A percentile compares a stretch with the other conserved stretches of the same genome.
Evolutionary conservation across 352 stramenopile species (phyloP).

Genomic region (Peronospora farinosa): DNA sequence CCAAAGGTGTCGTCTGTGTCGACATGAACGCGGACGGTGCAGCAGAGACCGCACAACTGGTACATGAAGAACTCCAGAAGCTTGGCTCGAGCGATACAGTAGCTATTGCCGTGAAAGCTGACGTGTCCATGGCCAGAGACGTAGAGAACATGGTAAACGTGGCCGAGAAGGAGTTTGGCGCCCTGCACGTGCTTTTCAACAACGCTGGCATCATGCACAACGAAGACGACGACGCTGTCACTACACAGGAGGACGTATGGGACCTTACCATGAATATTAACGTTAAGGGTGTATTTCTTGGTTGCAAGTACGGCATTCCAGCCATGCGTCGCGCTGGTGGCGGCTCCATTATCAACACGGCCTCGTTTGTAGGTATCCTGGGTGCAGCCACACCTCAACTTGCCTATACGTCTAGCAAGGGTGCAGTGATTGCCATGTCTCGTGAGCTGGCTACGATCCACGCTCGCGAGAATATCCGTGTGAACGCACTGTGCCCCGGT

Average conservation of each 20-base stretch:
- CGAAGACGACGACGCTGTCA: slow-evolving; percentile 69
- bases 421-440: slow-evolving; percentile 84
- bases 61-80: slow-evolving; percentile 62
- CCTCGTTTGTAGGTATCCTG: slow-evolving; percentile 78
- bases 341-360: slow-evolving; percentile 85
- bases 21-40: slow-evolving; percentile 70
- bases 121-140: slow-evolving; percentile 69
- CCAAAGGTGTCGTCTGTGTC: slow-evolving; percentile 68
- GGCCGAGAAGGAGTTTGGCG: slow-evolving; percentile 76
- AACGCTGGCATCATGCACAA: slow-evolving; percentile 85
- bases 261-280: slow-evolving; percentile 86
- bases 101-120: slow-evolving; percentile 47
- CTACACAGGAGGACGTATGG: slow-evolving; percentile 75
- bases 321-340: slow-evolving; percentile 70
- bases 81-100: slow-evolving; percentile 49
- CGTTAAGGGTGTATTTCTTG: slow-evolving; percentile 86
- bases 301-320: slow-evolving; percentile 83
- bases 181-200: slow-evolving; percentile 80
- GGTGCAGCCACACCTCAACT: slow-evolving; percentile 80
- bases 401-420: slow-evolving; percentile 86
- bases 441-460: slow-evolving; percentile 80
- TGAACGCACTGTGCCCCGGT: slow-evolving; percentile 82
- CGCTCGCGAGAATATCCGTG: slow-evolving; percentile 82
- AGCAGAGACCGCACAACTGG: slow-evolving; percentile 53
- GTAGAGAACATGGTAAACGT: slow-evolving; percentile 72